Base-by-base conservation (phyloP, 768 basidiomycete genomes). In the Daedaleopsis sinensis region DNA sequence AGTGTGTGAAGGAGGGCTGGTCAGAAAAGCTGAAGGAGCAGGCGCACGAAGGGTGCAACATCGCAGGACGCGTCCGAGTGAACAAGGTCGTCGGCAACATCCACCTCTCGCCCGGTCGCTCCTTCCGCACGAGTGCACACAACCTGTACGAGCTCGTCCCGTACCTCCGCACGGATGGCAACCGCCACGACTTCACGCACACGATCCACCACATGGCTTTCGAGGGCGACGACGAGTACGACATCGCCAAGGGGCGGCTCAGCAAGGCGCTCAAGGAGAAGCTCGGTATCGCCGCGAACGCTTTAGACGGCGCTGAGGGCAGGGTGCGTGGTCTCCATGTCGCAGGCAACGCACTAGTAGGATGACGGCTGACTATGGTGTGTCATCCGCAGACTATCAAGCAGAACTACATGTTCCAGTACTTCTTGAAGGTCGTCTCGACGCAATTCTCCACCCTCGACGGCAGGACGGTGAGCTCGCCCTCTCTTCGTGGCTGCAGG, bases 1-100 rank as follows among this genome's bases (percentile, higher is more conserved):
- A 98, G 94, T 99, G 97, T 73, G 84, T 89, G 51, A 76, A 89
- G 63, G 97, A 99, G 77, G 93, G 94, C 36, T 99, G 96, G 96
- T 83, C 92, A 24, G 94, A 96, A 6, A 95, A 91, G 73, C 84
- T 99, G 64, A 87, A 87, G 75, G 91, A 95, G 35, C 96, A 98
- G 73, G 87, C 94, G 5, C 83, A 86, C 54, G 97, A 99, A 69
- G 97, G 97, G 0, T 99, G 97, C 80, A 96, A 94, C 73, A 80
- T 98, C 63, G 86, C 88, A 23, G 97, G 97, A 47, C 87, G 88
- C 56, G 85, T 99, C 61, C 91, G 90, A 58, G 93, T 98, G 57
- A 98, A 98, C 84, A 97, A 98, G 76, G 96, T 98, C 65, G 84
- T 94, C 65, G 95, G 96, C 58, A 97, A 93, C 76, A 91, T 98